Percentiles rank a stretch among this genome's conserved stretches.
Conservation (phyloP, 208 protist genomes). For the Tritrichomonas musculus region DNA sequence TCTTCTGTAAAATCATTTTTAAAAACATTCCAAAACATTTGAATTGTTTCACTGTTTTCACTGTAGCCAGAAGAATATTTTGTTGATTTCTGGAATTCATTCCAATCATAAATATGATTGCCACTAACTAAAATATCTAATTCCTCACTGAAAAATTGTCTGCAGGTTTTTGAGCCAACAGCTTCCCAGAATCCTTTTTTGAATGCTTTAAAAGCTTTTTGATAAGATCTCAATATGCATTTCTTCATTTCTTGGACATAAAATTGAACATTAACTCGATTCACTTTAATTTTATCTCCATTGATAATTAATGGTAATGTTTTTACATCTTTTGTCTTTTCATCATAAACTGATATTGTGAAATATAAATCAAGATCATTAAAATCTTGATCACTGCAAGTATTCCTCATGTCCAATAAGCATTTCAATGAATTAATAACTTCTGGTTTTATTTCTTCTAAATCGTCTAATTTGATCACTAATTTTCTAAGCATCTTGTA, state of each 20-base stretch:
- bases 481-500: conserved; percentile 40
- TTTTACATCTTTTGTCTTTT: not conserved
- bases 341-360: conserved; percentile 5
- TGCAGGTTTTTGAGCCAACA: not conserved
- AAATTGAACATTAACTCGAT: conserved; percentile 42
- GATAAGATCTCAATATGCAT: too few relatives aligned
- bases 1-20: conserved; percentile 47
- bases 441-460: conserved; percentile 43
- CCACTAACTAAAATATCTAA: not conserved
- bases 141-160: not conserved
- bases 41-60: conserved; percentile 36
- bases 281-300: conserved; percentile 41
- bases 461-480: not conserved
- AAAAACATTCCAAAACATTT: conserved; percentile 57
- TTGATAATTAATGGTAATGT: conserved; percentile 37
- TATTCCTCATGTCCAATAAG: not conserved
- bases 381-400: too few relatives aligned
- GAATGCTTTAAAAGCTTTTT: too few relatives aligned
- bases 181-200: too few relatives aligned
- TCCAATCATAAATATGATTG: not conserved
- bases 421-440: not conserved
- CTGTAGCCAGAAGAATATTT: conserved; percentile 54
- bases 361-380: not conserved
- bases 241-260: conserved; percentile 27
- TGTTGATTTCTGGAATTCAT: not conserved